Evolutionary conservation across 306 rosid species (phyloP), one percentile per base, ranked within the genome.

Genomic region (Canavalia gladiata): DNA sequence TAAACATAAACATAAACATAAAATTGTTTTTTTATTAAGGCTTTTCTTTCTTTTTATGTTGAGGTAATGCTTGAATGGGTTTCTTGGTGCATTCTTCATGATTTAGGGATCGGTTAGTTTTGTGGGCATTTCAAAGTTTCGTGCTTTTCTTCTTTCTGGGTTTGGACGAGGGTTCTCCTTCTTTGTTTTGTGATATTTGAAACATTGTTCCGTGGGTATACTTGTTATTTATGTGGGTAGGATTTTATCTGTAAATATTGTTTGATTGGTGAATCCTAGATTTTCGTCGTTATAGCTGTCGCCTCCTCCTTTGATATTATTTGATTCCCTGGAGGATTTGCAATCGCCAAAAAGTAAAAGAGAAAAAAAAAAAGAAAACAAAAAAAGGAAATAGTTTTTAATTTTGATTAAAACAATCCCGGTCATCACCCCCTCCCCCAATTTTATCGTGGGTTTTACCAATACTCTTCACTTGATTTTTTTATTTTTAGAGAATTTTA

Each of bases 391-490:
- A 34, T 49, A 46, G 25, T 65, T 76, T 77, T 63, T 51, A 29
- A 51, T 85, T 18, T 33, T 25, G 74, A 80, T 77, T 56, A 30
- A 51, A 77, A 50, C 68, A 68, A 83, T 81, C 87, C 67, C 83
- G 77, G 67, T 86, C 82, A 72, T 81, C 95, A 89, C 97, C 86
- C 89, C 86, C 82, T 95, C 90, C 97, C 86, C 89, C 86, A 84
- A 82, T 93, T 93, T 93, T 92, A 81, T 81, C 68, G 90, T 80
- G 93, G 97, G 97, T 77, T 74, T 83, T 81, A 71, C 78, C 72
- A 43, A 74, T 84, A 77, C 81, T 77, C 62, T 74, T 77, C 57
- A 43, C 75, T 83, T 81, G 30, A 77, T 83, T 81, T 83, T 18
- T 55, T 37, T 35, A 74, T 51, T 37, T 74, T 82, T 74, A 39